Conservation (phyloP, 176 grass and related monocot genomes). For the Aechmea fasciata region DNA sequence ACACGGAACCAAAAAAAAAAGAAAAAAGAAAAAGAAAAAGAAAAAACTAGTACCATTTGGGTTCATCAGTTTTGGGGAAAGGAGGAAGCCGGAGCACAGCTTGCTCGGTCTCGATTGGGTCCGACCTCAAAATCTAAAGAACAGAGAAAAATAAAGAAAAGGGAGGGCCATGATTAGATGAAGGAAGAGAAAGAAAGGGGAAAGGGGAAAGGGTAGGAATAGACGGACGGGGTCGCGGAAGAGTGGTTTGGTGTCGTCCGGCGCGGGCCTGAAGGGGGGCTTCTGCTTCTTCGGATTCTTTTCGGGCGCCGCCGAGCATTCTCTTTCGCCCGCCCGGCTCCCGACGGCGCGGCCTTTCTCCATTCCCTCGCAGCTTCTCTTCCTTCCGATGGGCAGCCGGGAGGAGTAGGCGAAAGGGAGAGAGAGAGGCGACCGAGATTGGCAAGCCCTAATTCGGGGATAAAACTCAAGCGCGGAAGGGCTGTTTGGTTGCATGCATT, state of each 20-base stretch:
- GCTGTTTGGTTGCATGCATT: no score
- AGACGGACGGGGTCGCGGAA: constrained; percentile 60
- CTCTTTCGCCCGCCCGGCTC: neutral
- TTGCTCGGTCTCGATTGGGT: constrained; percentile 63
- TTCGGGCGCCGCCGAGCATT: neutral
- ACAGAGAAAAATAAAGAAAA: neutral
- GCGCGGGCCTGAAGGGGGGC: constrained; percentile 36
- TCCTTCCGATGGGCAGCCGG: no score
- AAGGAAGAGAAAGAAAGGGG: neutral
- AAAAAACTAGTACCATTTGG: no score
- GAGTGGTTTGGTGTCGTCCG: constrained; percentile 69
- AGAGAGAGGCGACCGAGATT: no score
- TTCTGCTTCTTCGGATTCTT: constrained; percentile 28
- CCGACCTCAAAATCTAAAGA: constrained; percentile 65
- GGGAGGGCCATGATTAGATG: neutral
- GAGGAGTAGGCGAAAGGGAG: no score
- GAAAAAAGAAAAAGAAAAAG: no score
- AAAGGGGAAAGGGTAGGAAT: neutral
- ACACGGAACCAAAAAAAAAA: no score
- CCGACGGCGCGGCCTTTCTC: neutral
- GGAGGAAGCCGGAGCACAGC: constrained; percentile 52
- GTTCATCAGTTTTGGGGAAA: constrained; percentile 24
- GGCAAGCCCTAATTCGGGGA: no score
- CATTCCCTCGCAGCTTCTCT: neutral
- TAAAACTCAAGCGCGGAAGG: no score